These are phyloP conservation scores for Tulasnella calospora DNA, from an alignment of 768 basidiomycete genomes.

Conservation along the genomic window DNA sequence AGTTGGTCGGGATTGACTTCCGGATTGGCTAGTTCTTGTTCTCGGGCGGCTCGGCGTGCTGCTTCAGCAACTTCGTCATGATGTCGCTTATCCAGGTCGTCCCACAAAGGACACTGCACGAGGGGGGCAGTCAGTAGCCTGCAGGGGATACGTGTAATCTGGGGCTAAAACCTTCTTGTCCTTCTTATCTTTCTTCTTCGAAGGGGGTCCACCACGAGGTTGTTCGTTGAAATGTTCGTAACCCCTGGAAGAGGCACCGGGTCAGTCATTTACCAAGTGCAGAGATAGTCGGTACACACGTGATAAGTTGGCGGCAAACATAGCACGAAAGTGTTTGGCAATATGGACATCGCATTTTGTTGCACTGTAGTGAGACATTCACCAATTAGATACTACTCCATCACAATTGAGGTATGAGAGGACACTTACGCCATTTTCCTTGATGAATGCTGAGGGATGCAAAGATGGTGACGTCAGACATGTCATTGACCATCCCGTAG, in stretches of 20 bases:
- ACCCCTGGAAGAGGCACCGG: conserved; percentile 36
- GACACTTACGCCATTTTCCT: conserved; percentile 63
- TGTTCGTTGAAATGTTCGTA: conserved; percentile 65
- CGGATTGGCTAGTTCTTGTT: conserved; percentile 56
- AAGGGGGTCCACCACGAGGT: conserved; percentile 16
- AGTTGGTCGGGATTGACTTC: conserved; percentile 57
- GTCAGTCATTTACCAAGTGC: background rate
- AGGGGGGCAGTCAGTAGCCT: conserved; percentile 31
- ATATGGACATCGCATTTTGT: conserved; percentile 81
- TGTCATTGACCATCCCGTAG: background rate
- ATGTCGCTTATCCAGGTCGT: conserved; percentile 58
- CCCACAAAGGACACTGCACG: conserved; percentile 61
- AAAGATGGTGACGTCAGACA: conserved; percentile 21
- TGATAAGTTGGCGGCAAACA: conserved; percentile 67
- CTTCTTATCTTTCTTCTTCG: conserved; percentile 33
- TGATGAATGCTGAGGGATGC: conserved; percentile 62
- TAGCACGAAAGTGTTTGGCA: conserved; percentile 79
- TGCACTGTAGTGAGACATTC: conserved; percentile 52
- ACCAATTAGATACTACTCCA: background rate
- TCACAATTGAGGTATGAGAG: conserved; percentile 26
- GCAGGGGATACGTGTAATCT: conserved; percentile 33
- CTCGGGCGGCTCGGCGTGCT: conserved; percentile 58
- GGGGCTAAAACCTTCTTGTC: conserved; percentile 4
- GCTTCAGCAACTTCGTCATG: conserved; percentile 65
- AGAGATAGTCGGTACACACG: background rate